phyloP scores from a whole-genome alignment of 148 eudicot species.

The Persicaria tinctoria region DNA sequence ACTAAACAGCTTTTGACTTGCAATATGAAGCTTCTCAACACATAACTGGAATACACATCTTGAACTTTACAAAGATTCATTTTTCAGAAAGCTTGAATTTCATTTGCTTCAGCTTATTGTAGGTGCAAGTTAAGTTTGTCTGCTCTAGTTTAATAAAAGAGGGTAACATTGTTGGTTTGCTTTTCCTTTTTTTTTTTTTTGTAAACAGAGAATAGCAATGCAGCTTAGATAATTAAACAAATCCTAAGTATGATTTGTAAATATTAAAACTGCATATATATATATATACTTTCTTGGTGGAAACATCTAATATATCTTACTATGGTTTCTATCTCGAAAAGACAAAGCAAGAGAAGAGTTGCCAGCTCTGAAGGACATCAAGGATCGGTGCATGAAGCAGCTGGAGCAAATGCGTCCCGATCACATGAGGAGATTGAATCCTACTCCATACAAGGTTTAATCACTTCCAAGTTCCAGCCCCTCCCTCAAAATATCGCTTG shows the following conservation, averaged over 20 bases:
- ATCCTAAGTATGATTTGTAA: neutral
- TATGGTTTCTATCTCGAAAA: conserved; percentile 18
- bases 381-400: conserved; percentile 63
- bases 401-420: conserved; percentile 89
- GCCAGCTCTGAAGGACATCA: conserved; percentile 52
- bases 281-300: neutral
- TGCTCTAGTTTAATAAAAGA: neutral
- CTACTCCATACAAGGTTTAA: conserved; percentile 91
- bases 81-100: neutral
- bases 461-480: neutral
- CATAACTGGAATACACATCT: neutral
- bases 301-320: neutral
- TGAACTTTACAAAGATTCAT: neutral
- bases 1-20: neutral
- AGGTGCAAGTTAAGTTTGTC: neutral
- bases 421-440: conserved; percentile 94
- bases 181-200: neutral
- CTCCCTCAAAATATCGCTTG: neutral
- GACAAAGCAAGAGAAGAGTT: conserved; percentile 64
- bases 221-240: neutral
- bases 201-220: neutral
- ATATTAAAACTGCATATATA: neutral
- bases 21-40: neutral
- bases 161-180: neutral
- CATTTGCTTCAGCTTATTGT: neutral